Evolutionary conservation across 257 asterid genomes (phyloP), one percentile per base, ranked within the genome.

Genomic region (Solanum dulcamara): DNA sequence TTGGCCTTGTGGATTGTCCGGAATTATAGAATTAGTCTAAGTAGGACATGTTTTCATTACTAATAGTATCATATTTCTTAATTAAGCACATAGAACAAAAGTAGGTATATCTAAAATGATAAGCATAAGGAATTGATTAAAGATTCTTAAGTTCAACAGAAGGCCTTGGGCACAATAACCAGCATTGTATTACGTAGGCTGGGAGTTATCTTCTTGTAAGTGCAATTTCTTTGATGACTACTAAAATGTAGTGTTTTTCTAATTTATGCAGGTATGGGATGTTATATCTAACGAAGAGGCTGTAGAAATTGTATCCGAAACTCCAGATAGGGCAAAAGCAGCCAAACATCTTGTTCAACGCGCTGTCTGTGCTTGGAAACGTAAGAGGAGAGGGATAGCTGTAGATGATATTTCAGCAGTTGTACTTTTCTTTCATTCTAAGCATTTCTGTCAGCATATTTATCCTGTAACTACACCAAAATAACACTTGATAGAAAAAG

Each of bases 351-450:
- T 97, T 33, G 99, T 93, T 51, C 91, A 91, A 84, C 46, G 94
- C 20, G 99, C 98, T 7, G 96, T 87, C 2, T 87, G 84, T 4
- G 93, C 94, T 3, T 97, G 99, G 99, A 93, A 79, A 84, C 88
- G 90, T 86, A 93, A 93, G 95, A 93, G 98, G 86, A 94, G 88
- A 80, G 94, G 96, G 33, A 90, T 96, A 86, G 98, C 98, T 10
- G 89, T 92, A 91, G 99, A 96, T 90, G 99, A 96, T 91, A 94
- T 95, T 57, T 96, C 99, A 20, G 99, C 98, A 37, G 85, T 94
- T 91, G 97, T 94, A 83, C 94, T 95, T 35, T 95, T 91, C 91
- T 89, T 96, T 81, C 93, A 91, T 68, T 81, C 91, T 18, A 86
- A 92, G 87, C 68, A 86, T 84, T 84, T 86, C 9, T 88, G 88